phyloP scores from a whole-genome alignment of 2,329 filamentous ascomycete genomes.

The Didymella lethalis region DNA sequence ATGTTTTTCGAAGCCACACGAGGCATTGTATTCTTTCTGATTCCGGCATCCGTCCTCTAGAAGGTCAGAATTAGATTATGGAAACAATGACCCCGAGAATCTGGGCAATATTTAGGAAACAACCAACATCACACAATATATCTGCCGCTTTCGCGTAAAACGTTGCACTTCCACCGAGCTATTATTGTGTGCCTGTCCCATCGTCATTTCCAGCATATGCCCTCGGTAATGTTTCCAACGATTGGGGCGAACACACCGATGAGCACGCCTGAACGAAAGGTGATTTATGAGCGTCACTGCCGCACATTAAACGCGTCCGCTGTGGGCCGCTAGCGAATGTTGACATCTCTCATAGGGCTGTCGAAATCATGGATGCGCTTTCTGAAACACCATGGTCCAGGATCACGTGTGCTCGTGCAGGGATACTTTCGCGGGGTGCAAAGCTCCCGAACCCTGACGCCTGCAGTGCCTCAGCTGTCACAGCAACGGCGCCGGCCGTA shows the following conservation, averaged over 20 bases:
- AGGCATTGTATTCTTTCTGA: background rate
- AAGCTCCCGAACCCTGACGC: slow-evolving; percentile 12
- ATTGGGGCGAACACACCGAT: slow-evolving; percentile 16
- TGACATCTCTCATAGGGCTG: slow-evolving; percentile 22
- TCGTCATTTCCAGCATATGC: slow-evolving; percentile 23
- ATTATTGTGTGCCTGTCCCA: slow-evolving; percentile 21
- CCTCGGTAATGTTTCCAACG: slow-evolving; percentile 5
- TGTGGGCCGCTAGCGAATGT: slow-evolving; percentile 23
- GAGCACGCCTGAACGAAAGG: slow-evolving; percentile 9
- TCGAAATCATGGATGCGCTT: slow-evolving; percentile 5
- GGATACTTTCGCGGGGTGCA: slow-evolving; percentile 1
- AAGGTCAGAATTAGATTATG: slow-evolving; percentile 4
- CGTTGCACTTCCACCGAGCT: slow-evolving; percentile 19
- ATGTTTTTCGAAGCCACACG: background rate
- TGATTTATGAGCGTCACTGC: slow-evolving; percentile 28
- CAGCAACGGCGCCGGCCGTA: background rate
- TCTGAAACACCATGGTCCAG: slow-evolving; percentile 14
- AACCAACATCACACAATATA: slow-evolving; percentile 37
- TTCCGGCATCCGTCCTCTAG: slow-evolving; percentile 13
- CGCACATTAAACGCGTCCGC: slow-evolving; percentile 32
- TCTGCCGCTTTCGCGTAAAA: slow-evolving; percentile 19
- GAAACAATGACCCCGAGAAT: slow-evolving; percentile 28
- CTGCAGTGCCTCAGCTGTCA: slow-evolving; percentile 15
- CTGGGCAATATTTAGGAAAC: slow-evolving; percentile 2
- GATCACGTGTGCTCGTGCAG: slow-evolving; percentile 13